A percentile compares a stretch with the other conserved stretches of the same genome.
Evolutionary conservation across 306 rosid genomes (phyloP).

Genomic region (Quercus glauca): DNA sequence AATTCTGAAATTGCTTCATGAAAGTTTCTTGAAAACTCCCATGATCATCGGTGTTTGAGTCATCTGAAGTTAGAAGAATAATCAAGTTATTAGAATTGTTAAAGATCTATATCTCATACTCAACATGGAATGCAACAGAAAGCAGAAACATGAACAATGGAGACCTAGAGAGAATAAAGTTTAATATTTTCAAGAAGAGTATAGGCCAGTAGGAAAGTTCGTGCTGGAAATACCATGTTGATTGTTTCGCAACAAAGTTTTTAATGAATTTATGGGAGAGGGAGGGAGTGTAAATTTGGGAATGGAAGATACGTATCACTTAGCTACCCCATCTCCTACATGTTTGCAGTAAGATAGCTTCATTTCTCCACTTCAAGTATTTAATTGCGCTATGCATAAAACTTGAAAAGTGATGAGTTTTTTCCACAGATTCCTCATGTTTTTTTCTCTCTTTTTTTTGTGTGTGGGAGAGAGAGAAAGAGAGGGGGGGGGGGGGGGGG

Average conservation of each 20-base stretch:
- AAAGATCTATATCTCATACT: not conserved
- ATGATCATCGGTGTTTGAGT: conserved; percentile 58
- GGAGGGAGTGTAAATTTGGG: not conserved
- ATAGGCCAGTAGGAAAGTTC: not conserved
- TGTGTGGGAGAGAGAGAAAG: no score
- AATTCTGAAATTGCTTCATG: conserved; percentile 52
- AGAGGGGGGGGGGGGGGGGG: no score
- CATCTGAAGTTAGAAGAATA: conserved; percentile 49
- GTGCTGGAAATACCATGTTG: not conserved
- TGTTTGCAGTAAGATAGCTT: not conserved
- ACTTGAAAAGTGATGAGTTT: not conserved
- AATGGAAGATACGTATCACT: not conserved
- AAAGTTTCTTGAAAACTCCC: conserved; percentile 58
- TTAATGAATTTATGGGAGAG: not conserved
- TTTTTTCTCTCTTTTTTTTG: not conserved
- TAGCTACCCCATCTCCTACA: conserved; percentile 1
- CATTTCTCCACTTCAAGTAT: not conserved
- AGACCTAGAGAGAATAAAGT: not conserved
- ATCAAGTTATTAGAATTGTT: conserved; percentile 11
- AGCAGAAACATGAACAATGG: conserved; percentile 8
- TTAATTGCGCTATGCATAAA: not conserved
- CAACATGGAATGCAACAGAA: conserved; percentile 5
- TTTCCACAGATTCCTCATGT: not conserved
- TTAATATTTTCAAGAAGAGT: not conserved
- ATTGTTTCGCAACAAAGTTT: not conserved